These are phyloP conservation scores for Colletotrichum sp. DNA, from an alignment of 2,329 filamentous ascomycete genomes.

Conservation along the genomic window DNA sequence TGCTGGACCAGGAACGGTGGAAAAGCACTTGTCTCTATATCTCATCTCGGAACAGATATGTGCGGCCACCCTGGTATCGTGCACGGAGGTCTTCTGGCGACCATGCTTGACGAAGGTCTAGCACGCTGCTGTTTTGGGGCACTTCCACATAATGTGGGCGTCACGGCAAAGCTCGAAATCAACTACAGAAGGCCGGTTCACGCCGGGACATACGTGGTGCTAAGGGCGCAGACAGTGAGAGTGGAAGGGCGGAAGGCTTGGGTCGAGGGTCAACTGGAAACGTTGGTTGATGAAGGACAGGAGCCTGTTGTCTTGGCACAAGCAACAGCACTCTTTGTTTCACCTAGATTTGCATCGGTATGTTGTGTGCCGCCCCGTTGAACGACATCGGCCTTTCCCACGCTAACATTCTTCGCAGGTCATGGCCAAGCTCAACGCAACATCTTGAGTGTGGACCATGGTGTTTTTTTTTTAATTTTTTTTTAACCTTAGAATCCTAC, in stretches of 20 bases:
- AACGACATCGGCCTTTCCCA: background rate
- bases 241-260: constrained; percentile 94
- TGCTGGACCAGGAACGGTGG: constrained; percentile 76
- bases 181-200: constrained; percentile 84
- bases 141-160: constrained; percentile 81
- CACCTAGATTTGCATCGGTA: constrained; percentile 82
- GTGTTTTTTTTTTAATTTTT: background rate
- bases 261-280: constrained; percentile 88
- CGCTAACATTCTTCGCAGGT: constrained; percentile 26
- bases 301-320: constrained; percentile 75
- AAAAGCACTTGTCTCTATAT: constrained; percentile 72
- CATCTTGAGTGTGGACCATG: background rate
- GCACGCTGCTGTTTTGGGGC: constrained; percentile 88
- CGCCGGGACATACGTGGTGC: constrained; percentile 76
- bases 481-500: background rate
- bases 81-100: constrained; percentile 91
- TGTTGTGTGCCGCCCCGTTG: constrained; percentile 34
- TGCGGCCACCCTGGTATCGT: constrained; percentile 92
- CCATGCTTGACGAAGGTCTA: constrained; percentile 87
- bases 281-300: constrained; percentile 66
- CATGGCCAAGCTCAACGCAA: constrained; percentile 29
- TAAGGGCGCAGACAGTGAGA: constrained; percentile 80
- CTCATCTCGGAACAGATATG: constrained; percentile 78
- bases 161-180: constrained; percentile 85
- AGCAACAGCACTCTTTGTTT: constrained; percentile 86